Base-by-base conservation (phyloP, 2,329 filamentous ascomycete species). In the Fusarium graminum region DNA sequence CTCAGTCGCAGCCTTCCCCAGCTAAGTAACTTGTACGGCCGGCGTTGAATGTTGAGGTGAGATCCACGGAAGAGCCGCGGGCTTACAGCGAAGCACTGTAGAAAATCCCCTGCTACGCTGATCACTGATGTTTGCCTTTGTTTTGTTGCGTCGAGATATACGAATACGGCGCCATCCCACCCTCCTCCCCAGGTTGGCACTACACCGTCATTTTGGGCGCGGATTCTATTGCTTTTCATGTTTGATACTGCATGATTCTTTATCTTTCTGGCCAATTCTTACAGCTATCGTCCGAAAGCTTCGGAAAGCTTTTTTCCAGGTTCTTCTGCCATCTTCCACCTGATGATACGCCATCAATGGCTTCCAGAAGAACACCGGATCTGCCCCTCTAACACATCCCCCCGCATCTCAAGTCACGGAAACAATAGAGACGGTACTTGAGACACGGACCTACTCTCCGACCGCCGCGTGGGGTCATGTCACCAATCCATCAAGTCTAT, bases 151-250 rank as follows among this genome's bases (percentile, higher is more conserved):
- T 16, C 4, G 16, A 47, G 49, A 25, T 46, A 66, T 72, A 70
- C 69, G 69, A 71, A 71, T 71, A 71, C 69, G 69, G 63, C 36
- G 36, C 22, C n/a, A 26, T 38, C 26, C 44, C 38, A 6, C 25
- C 29, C 46, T 58, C 53, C 43, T 34, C 44, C 45, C 49, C 25
- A 51, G 28, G 22, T 46, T 34, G 22, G 41, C 25, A 56, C 58
- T 41, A 68, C 61, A 67, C 69, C 67, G 67, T 69, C 63, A 70
- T 67, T 70, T 62, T 63, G 39, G 45, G 62, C 36, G 36, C 28
- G 39, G 46, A 25, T 32, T 46, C 26, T 30, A 51, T 59, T 60
- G 41, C 17, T 26, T 30, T 57, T 38, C 26, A 39, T 36, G n/a
- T 47, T n/a, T 17, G 19, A 45, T 19, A 19, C 63, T 43, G 51